These are phyloP conservation scores for Podaxis carcinomalis DNA, from an alignment of 768 basidiomycete species.

Conservation along the genomic window DNA sequence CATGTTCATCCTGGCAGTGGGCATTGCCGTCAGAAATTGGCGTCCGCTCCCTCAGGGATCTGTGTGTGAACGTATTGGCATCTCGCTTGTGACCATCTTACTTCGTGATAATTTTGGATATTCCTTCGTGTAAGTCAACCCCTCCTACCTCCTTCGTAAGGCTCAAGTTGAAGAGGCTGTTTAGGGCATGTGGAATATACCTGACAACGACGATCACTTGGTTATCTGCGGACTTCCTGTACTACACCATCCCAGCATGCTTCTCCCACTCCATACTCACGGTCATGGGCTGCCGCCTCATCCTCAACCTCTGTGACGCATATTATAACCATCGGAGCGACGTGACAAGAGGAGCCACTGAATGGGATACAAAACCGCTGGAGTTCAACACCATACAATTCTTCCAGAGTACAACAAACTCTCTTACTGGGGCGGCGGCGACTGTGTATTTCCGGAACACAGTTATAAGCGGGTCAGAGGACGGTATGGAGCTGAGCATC, in stretches of 20 bases:
- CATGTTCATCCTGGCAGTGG: conserved; percentile 21
- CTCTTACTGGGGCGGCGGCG: no score
- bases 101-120: conserved; percentile 24
- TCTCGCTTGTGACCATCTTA: conserved; percentile 18
- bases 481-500: no score
- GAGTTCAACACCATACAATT: no score
- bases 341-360: background rate
- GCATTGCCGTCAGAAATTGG: conserved; percentile 12
- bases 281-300: conserved; percentile 23
- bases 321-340: conserved; percentile 15
- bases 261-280: conserved; percentile 21
- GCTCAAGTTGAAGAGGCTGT: no score
- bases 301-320: conserved; percentile 26
- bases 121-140: conserved; percentile 20
- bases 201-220: conserved; percentile 22
- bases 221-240: conserved; percentile 18
- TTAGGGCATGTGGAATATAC: conserved; percentile 21
- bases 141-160: background rate
- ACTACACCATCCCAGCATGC: conserved; percentile 22
- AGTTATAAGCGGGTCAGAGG: no score
- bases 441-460: no score
- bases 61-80: conserved; percentile 1
- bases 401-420: no score
- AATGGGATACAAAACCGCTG: background rate
- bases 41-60: background rate